phyloP scores from a whole-genome alignment of 306 rosid genomes.

The Sindora glabra region DNA sequence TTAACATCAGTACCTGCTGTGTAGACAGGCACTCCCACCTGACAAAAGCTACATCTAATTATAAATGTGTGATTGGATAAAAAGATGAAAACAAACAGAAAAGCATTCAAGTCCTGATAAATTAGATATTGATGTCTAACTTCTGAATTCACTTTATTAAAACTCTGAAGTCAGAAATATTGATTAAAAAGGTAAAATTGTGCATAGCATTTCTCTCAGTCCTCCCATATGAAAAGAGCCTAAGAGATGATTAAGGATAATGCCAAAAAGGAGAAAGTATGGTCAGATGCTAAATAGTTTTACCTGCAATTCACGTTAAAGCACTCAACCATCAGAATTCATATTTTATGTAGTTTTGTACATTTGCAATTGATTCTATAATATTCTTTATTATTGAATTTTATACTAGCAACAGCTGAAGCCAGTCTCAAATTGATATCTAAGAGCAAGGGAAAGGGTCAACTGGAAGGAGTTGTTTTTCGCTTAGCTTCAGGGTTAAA shows the following conservation, averaged over 20 bases:
- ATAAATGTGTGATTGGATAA: slow-evolving; percentile 16
- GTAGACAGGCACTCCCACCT: slow-evolving; percentile 92
- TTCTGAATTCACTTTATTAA: neutral
- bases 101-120: neutral
- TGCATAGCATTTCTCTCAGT: neutral
- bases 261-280: slow-evolving; percentile 6
- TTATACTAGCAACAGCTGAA: too few species aligned
- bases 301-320: neutral
- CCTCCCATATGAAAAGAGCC: slow-evolving; percentile 2
- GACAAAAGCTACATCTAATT: slow-evolving; percentile 42
- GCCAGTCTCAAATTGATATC: too few species aligned
- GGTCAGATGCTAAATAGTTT: neutral
- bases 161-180: too few species aligned
- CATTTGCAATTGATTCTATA: too few species aligned
- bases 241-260: slow-evolving; percentile 4
- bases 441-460: too few species aligned
- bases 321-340: neutral
- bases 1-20: slow-evolving; percentile 83
- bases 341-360: neutral
- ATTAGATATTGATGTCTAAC: neutral
- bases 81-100: neutral
- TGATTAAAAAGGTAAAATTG: slow-evolving; percentile 4
- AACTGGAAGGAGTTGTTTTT: too few species aligned
- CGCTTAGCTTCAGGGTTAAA: neutral
- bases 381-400: too few species aligned